A percentile compares a stretch with the other conserved stretches of the same genome.
Evolutionary conservation across 2,329 filamentous ascomycete genomes (phyloP).

Genomic region (Periconia macrospinosa): DNA sequence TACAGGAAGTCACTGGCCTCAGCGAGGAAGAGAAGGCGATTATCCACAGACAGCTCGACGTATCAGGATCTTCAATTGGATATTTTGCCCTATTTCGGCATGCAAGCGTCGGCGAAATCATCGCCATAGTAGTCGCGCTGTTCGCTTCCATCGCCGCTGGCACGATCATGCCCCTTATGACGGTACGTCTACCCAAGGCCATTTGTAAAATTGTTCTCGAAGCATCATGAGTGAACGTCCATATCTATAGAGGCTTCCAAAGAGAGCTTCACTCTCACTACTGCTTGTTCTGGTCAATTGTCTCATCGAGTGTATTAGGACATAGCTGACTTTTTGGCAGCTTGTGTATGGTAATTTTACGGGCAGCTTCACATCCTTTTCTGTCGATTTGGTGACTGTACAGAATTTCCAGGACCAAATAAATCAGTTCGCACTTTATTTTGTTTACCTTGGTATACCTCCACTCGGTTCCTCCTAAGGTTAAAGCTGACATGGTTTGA

Average conservation of each 20-base stretch:
- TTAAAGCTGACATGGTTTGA: too few relatives aligned
- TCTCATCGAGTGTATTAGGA: not conserved
- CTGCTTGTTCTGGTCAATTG: not conserved
- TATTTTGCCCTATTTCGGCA: conserved; percentile 53
- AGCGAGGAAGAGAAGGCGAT: conserved; percentile 38
- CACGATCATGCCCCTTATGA: conserved; percentile 75
- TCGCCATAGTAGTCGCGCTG: conserved; percentile 55
- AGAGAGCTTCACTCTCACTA: not conserved
- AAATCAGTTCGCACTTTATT: conserved; percentile 39
- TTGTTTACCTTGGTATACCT: conserved; percentile 39
- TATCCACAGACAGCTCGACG: conserved; percentile 44
- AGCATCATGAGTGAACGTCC: too few relatives aligned
- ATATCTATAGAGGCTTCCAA: too few relatives aligned
- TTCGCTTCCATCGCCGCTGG: conserved; percentile 72
- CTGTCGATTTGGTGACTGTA: conserved; percentile 29
- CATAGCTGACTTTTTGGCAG: conserved; percentile 9
- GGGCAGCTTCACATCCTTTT: conserved; percentile 40
- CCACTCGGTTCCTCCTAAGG: too few relatives aligned
- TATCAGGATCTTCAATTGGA: conserved; percentile 46
- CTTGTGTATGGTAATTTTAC: conserved; percentile 45
- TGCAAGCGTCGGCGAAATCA: conserved; percentile 44
- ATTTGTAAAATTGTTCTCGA: too few relatives aligned
- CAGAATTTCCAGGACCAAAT: conserved; percentile 32
- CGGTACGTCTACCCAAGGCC: too few relatives aligned
- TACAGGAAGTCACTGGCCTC: too few relatives aligned